phyloP scores from a whole-genome alignment of 768 basidiomycete genomes.

The Boletus tomentosulus region DNA sequence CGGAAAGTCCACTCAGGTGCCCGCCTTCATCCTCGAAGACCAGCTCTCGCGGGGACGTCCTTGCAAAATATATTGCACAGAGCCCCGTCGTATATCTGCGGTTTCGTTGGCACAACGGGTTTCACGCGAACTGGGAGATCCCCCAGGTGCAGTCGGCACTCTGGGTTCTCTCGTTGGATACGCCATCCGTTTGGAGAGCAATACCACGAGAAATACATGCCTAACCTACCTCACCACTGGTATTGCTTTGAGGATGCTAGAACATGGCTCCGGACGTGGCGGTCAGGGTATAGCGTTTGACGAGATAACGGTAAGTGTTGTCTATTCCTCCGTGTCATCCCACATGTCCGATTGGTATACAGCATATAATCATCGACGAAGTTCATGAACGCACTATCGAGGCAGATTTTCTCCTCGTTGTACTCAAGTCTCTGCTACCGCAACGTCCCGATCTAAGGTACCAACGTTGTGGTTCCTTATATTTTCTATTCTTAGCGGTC shows the following conservation, averaged over 20 bases:
- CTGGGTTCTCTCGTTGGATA: slow-evolving; percentile 83
- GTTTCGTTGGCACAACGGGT: slow-evolving; percentile 94
- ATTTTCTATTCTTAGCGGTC: slow-evolving; percentile 2
- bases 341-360: background rate
- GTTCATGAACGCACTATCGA: slow-evolving; percentile 97
- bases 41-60: slow-evolving; percentile 72
- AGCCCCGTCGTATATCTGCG: slow-evolving; percentile 93
- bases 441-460: slow-evolving; percentile 84
- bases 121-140: slow-evolving; percentile 87
- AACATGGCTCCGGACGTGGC: slow-evolving; percentile 66
- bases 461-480: slow-evolving; percentile 11
- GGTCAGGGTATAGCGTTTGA: slow-evolving; percentile 82
- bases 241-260: slow-evolving; percentile 96
- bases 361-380: slow-evolving; percentile 98
- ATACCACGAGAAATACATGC: slow-evolving; percentile 72
- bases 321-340: slow-evolving; percentile 1
- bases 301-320: slow-evolving; percentile 79
- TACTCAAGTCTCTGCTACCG: slow-evolving; percentile 76
- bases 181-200: slow-evolving; percentile 89
- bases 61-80: slow-evolving; percentile 93
- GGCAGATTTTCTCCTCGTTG: slow-evolving; percentile 93
- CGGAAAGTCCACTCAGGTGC: slow-evolving; percentile 96
- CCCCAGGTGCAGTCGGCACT: slow-evolving; percentile 72
- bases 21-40: slow-evolving; percentile 90
- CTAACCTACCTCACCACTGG: slow-evolving; percentile 89